Conservation (phyloP, 2,329 filamentous ascomycete genomes). For the Phyllosticta citribraziliensis region DNA sequence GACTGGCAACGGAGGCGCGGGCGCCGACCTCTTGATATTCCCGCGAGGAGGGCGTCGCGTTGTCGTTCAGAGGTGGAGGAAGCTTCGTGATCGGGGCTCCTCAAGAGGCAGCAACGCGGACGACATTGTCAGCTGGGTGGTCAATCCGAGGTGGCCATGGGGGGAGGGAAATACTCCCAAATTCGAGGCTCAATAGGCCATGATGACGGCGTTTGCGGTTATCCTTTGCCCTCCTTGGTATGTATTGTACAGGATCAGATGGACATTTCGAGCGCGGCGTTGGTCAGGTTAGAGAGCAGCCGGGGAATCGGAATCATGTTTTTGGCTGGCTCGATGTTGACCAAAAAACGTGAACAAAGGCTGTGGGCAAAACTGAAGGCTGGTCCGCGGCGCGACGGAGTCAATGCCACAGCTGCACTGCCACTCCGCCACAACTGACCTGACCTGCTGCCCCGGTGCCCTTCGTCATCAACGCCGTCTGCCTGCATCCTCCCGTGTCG, state of each 20-base stretch:
- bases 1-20: constrained; percentile 23
- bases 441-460: neutral
- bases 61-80: constrained; percentile 5
- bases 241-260: neutral
- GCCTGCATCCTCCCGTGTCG: neutral
- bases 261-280: neutral
- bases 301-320: neutral
- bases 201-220: neutral
- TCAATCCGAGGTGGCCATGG: constrained; percentile 4
- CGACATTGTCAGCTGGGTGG: constrained; percentile 4
- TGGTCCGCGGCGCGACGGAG: neutral
- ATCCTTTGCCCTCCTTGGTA: neutral
- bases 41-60: constrained; percentile 8
- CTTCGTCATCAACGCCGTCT: neutral
- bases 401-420: neutral
- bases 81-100: neutral
- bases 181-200: neutral
- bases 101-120: constrained; percentile 1
- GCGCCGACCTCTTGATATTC: constrained; percentile 20
- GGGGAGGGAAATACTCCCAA: neutral
- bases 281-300: neutral
- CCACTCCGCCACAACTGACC: neutral
- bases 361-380: no score
- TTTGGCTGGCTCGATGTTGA: neutral
- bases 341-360: neutral